Conservation (phyloP, 2,329 filamentous ascomycete species). For the Fusarium marasasianum region DNA sequence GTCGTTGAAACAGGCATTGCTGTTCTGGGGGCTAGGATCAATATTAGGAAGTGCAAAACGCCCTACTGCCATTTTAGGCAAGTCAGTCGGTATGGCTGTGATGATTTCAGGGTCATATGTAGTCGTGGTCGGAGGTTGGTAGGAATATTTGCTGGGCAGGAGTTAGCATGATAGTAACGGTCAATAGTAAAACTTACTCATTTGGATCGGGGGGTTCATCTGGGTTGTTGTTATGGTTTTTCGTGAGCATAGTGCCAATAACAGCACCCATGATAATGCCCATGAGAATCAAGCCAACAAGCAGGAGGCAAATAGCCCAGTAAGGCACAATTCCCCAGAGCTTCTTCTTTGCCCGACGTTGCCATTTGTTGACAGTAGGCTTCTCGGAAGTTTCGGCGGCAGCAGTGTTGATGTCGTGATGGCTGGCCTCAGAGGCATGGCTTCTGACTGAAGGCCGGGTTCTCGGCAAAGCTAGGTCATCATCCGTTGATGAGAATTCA, state of each 20-base stretch:
- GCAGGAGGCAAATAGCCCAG: constrained; percentile 66
- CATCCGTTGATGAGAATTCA: constrained; percentile 67
- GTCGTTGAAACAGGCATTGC: constrained; percentile 67
- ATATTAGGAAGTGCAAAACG: constrained; percentile 65
- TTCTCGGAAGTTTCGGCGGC: constrained; percentile 60
- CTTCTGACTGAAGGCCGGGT: constrained; percentile 64
- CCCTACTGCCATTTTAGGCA: constrained; percentile 65
- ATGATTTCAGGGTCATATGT: constrained; percentile 61
- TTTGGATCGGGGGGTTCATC: neutral
- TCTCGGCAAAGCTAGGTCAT: constrained; percentile 60
- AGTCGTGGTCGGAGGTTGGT: constrained; percentile 48
- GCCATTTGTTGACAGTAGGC: constrained; percentile 59
- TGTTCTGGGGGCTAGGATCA: constrained; percentile 55
- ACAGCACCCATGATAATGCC: constrained; percentile 67
- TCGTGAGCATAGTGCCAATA: constrained; percentile 57
- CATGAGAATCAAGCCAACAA: constrained; percentile 60
- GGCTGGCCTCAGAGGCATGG: constrained; percentile 57
- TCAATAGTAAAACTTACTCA: constrained; percentile 17
- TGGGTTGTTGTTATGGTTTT: constrained; percentile 15
- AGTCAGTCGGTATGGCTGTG: constrained; percentile 57
- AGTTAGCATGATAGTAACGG: constrained; percentile 2
- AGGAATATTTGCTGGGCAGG: constrained; percentile 27
- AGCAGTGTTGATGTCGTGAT: constrained; percentile 64
- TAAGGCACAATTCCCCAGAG: constrained; percentile 68
- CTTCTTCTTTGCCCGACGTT: constrained; percentile 62